Evolutionary conservation across 345 rosid genomes (phyloP).

Genomic region (Tarenaya hassleriana): DNA sequence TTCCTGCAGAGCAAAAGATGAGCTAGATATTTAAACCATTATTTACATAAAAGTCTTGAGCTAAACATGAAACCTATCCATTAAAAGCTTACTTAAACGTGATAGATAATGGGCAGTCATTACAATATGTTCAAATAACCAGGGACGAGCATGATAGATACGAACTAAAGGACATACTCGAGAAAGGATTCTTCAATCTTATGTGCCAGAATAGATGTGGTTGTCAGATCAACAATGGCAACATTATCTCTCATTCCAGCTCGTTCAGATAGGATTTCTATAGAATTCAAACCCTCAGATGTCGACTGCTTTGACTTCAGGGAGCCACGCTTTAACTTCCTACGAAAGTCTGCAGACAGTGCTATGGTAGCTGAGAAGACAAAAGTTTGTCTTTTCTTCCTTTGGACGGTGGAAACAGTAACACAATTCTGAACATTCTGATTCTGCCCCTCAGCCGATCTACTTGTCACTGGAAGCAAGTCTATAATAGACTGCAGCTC

Average conservation of each 20-base stretch:
- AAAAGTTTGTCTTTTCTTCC: slow-evolving; percentile 88
- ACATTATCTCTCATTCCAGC: slow-evolving; percentile 86
- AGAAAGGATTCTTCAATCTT: slow-evolving; percentile 86
- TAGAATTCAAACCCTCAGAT: slow-evolving; percentile 58
- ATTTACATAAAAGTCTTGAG: background rate
- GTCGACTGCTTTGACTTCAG: slow-evolving; percentile 54
- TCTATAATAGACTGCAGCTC: slow-evolving; percentile 96
- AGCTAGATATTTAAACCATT: background rate
- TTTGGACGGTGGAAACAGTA: slow-evolving; percentile 51
- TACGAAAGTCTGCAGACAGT: slow-evolving; percentile 83
- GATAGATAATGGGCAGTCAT: too few species aligned
- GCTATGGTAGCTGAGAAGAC: slow-evolving; percentile 97
- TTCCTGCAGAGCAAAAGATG: too few species aligned
- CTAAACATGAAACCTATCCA: slow-evolving; percentile 16
- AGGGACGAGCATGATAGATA: background rate
- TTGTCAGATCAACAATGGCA: slow-evolving; percentile 88
- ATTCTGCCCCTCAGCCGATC: slow-evolving; percentile 37
- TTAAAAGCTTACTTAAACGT: slow-evolving; percentile 3
- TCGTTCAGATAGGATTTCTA: slow-evolving; percentile 75
- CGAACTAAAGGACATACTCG: slow-evolving; percentile 40
- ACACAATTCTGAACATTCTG: slow-evolving; percentile 46
- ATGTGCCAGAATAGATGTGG: slow-evolving; percentile 56
- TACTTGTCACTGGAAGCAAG: slow-evolving; percentile 60
- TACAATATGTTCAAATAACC: too few species aligned
- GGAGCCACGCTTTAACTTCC: slow-evolving; percentile 74